Base-by-base conservation (phyloP, 179 eudicot genomes). In the Amaranthus tricolor region DNA sequence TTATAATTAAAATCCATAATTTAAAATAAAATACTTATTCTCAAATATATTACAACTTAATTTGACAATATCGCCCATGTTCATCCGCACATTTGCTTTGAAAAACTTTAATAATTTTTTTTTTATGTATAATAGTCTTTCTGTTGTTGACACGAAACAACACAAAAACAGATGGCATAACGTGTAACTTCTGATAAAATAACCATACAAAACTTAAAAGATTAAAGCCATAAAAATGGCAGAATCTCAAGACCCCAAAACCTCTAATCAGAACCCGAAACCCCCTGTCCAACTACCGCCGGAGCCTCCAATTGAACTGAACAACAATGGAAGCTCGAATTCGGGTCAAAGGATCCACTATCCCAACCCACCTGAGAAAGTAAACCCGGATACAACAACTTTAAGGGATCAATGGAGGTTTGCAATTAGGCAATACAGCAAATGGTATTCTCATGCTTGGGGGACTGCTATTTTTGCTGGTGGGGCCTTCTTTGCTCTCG, bases 391-490 rank as follows among this genome's bases (percentile, higher is more conserved):
- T 76, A 62, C 96, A 6, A 89, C 90, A 52, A 85, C 97, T 0
- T 80, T 91, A 44, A 87, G 88, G 76, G 94, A 91, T 17, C 96
- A 96, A 75, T 96, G 99, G 99, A 86, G 82, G 82, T 96, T 73
- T 76, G 99, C 99, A 4, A 88, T 85, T 21, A 83, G 83, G 74
- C 98, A 93, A 80, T 96, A 93, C 85, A 90, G 96, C 66, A 84
- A 76, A 72, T 96, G 99, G 99, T 96, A 96, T 76, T 91, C 99
- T 17, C 96, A 91, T 49, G 99, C 99, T 20, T 96, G 99, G 99
- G 99, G 99, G 12, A 88, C 98, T 21, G 99, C 99, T 67, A 96
- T 96, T 62, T 87, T 96, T 45, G 99, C 99, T 11, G 99, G 99
- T 8, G 81, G 85, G 16, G 89, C 98, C 13, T 94, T 94, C 77